Base-by-base conservation (phyloP, 1,284 basidiomycete genomes). In the Apiotrichum laibachii region DNA sequence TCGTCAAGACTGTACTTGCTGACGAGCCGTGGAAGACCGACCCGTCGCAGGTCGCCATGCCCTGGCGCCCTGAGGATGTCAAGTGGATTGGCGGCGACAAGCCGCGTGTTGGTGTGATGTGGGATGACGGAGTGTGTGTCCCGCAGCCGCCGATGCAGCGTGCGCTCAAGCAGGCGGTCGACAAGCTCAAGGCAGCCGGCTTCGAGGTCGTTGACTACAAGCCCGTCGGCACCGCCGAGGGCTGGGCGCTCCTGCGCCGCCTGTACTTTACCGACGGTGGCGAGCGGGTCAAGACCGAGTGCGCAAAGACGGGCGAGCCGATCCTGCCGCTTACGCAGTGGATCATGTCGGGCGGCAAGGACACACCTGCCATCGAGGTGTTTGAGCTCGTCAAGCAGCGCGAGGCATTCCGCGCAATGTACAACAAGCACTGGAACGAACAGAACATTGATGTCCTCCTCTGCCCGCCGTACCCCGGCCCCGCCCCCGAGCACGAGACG, bases 121-220 rank as follows among this genome's bases (percentile, higher is more conserved):
- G 71, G 63, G 61, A 76, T 42, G 77, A 80, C 64, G 71, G 72
- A 6, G 51, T 71, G 5, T 65, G 75, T 21, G 64, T 61, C 31
- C 76, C 75, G 5, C 70, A 68, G 33, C 71, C 77, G 13, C 76
- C 78, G 0, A 72, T 77, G 56, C 59, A 63, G 16, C 65, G 77
- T 0, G 77, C 72, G 4, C 63, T 80, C 42, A 61, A 68, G 10
- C 53, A 55, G 18, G 64, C 71, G 1, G 61, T 71, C 11, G 57
- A 61, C 33, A 59, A 63, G 19, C 68, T 79, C 15, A 47, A 57
- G n/a, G 53, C 61, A 1, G 54, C 56, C 3, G 70, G 66, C 2
- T 67, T 63, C 43, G 60, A 61, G 39, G 65, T 71, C 53, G 63
- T 72, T 45, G 71, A 71, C 11, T 67, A 61, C 43, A 35, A 56